Evolutionary conservation across 2,329 filamentous ascomycete genomes (phyloP), one percentile per base, ranked within the genome.

Genomic region (Calcarisporium arbuscula): DNA sequence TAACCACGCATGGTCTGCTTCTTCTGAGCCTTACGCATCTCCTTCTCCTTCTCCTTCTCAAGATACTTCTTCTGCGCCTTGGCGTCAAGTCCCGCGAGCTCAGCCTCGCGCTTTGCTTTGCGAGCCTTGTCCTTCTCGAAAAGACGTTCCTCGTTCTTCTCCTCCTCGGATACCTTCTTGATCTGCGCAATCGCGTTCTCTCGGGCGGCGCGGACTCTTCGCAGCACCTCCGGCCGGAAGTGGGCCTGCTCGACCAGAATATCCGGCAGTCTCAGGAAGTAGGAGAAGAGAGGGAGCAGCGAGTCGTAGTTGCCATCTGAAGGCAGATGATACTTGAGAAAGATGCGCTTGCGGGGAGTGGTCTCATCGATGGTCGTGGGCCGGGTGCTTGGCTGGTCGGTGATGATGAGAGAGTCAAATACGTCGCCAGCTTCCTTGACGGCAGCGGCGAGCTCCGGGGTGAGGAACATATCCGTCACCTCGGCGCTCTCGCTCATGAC

Each of bases 401-500:
- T 84, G 33, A 96, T 70, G 51, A 98, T 83, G 41, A 98, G 63
- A 50, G 89, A 90, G 59, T 96, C 87, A 45, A 94, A 79, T 33
- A 44, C 32, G 41, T 90, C 82, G 19, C 90, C 90, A 5, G 86
- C 86, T 34, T 81, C 64, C 51, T 83, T 74, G 45, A 94, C 70
- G 12, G 85, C 88, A 52, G 83, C 77, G 60, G 87, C 74, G 23
- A 98, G 72, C 50, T 96, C 90, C n/a, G 83, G 74, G 5, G 87
- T 95, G 32, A 98, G 74, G 46, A 98, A 68, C 6, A 78, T 70
- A 29, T 95, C 85, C 10, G 89, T 95, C 50, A 98, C 82, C 64
- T 96, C 92, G 39, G 89, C 88, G 62, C 82, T 95, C 71, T 98
- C 92, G 54, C 80, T 94, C 92, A 98, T 96, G 54, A 95, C 78